A percentile compares a stretch with the other conserved stretches of the same genome.
Conservation (phyloP, 257 asterid genomes). For the Echites panduratus region DNA sequence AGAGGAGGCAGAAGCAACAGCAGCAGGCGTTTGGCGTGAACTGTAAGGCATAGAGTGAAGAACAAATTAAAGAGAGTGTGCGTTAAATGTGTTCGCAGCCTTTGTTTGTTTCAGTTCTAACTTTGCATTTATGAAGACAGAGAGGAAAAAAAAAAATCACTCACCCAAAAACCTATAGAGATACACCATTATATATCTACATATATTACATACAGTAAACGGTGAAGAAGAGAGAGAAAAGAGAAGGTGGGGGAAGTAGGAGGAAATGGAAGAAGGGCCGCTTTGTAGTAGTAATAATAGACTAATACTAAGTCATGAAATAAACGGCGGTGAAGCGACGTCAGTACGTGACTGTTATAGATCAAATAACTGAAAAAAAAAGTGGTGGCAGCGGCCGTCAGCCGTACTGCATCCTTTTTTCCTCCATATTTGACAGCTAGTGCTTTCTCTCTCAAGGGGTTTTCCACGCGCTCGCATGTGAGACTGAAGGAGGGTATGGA, state of each 20-base stretch:
- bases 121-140: slow-evolving; percentile 20
- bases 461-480: background rate
- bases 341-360: slow-evolving; percentile 27
- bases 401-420: slow-evolving; percentile 11
- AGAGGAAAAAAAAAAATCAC: background rate
- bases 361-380: background rate
- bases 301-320: background rate
- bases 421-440: background rate
- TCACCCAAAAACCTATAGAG: background rate
- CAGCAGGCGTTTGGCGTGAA: slow-evolving; percentile 99
- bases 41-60: slow-evolving; percentile 53
- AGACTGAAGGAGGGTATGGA: background rate
- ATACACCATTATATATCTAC: too few relatives aligned
- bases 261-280: too few relatives aligned
- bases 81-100: slow-evolving; percentile 23
- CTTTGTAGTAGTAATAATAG: too few relatives aligned
- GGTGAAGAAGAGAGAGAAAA: too few relatives aligned
- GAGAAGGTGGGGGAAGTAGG: background rate
- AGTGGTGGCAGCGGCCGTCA: slow-evolving; percentile 22
- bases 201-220: background rate
- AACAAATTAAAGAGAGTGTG: slow-evolving; percentile 22
- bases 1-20: slow-evolving; percentile 25
- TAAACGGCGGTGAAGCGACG: slow-evolving; percentile 96
- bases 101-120: slow-evolving; percentile 8
- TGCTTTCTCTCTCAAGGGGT: background rate